Evolutionary conservation across 192 early-diverging fungal species (phyloP).

Genomic region (Fimicolochytrium jonesii): DNA sequence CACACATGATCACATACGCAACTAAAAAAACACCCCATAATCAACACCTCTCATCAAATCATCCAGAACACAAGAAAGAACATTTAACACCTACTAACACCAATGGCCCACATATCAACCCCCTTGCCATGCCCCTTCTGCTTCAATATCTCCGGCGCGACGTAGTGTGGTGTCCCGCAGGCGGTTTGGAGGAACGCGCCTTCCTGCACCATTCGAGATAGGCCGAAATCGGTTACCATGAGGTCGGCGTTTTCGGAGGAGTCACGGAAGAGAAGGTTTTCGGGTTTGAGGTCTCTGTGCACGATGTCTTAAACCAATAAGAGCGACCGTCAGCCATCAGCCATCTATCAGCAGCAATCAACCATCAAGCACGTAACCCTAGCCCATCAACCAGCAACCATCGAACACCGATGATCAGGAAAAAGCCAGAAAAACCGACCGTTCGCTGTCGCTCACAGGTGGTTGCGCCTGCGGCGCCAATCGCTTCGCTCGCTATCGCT

Average conservation of each 20-base stretch:
- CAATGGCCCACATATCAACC: slow-evolving; percentile 72
- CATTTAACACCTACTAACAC: slow-evolving; percentile 52
- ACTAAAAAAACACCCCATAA: slow-evolving; percentile 22
- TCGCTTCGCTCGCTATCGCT: too few relatives aligned
- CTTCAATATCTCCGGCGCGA: slow-evolving; percentile 66
- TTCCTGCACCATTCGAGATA: slow-evolving; percentile 59
- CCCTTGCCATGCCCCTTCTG: slow-evolving; percentile 60
- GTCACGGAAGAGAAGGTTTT: slow-evolving; percentile 53
- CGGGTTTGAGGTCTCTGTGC: slow-evolving; percentile 52
- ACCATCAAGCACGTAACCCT: not conserved
- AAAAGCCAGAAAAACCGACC: too few relatives aligned
- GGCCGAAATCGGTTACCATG: slow-evolving; percentile 66
- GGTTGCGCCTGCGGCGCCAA: too few relatives aligned
- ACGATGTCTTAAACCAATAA: slow-evolving; percentile 36
- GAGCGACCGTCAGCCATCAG: not conserved
- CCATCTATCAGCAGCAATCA: not conserved
- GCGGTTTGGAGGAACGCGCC: slow-evolving; percentile 61
- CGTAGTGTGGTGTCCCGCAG: slow-evolving; percentile 54
- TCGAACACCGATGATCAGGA: too few relatives aligned
- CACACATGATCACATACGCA: slow-evolving; percentile 48
- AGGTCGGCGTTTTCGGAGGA: slow-evolving; percentile 42
- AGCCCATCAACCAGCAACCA: not conserved
- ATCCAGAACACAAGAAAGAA: not conserved
- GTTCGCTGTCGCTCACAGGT: too few relatives aligned
- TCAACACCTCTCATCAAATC: too few relatives aligned